Conservation (phyloP, 75 land plant genomes). For the Sequoiadendron giganteum region DNA sequence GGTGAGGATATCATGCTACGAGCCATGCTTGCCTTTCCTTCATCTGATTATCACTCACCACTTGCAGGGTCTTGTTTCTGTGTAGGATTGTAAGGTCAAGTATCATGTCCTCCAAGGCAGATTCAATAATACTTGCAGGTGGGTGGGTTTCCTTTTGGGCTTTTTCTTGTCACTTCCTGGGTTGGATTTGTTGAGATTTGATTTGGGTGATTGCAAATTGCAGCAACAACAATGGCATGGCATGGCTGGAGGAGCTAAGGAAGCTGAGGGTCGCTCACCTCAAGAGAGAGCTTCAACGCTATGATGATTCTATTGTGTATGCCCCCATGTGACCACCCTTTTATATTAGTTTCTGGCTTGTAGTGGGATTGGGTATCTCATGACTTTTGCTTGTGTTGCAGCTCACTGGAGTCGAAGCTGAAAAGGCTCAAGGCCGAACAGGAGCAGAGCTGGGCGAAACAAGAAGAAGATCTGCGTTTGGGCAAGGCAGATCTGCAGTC, state of each 20-base stretch:
- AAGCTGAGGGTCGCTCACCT: conserved; percentile 60
- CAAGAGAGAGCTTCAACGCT: conserved; percentile 52
- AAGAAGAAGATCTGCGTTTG: conserved; percentile 3
- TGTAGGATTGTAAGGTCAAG: conserved; percentile 26
- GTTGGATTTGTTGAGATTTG: background rate
- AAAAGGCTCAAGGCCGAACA: conserved; percentile 55
- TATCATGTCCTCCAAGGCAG: conserved; percentile 11
- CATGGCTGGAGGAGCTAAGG: conserved; percentile 62
- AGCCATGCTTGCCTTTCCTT: background rate
- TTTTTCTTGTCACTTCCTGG: background rate
- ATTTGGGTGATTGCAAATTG: background rate
- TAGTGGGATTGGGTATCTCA: background rate
- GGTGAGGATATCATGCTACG: background rate
- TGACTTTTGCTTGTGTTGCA: conserved; percentile 19
- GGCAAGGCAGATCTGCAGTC: conserved; percentile 5
- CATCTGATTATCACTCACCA: too few species aligned
- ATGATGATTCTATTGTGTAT: conserved; percentile 71
- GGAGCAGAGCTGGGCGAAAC: conserved; percentile 23
- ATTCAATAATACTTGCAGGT: background rate
- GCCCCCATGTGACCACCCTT: background rate
- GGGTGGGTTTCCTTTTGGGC: background rate
- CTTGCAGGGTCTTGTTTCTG: background rate
- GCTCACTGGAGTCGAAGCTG: conserved; percentile 57
- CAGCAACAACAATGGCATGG: conserved; percentile 10
- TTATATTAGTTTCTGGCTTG: background rate